Base-by-base conservation (phyloP, 768 basidiomycete species). In the Tylopilus rubrobrunneus region DNA sequence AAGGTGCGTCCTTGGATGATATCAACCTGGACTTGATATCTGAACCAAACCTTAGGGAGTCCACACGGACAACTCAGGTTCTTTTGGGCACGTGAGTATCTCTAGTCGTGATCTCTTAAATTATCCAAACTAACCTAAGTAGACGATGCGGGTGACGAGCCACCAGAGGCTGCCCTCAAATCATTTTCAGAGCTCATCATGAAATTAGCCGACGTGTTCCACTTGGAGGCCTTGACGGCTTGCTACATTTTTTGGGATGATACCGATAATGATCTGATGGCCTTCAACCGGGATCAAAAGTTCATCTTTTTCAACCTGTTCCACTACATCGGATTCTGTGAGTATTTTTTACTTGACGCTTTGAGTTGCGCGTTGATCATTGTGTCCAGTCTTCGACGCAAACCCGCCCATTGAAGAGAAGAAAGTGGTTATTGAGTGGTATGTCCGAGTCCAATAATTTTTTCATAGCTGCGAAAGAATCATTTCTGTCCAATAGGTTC, bases 191-290 rank as follows among this genome's bases (percentile, higher is more conserved):
- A 42, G 5, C 51, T 60, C 25, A 25, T 60, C 42, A 36, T 33
- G 4, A 11, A 15, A 10, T 27, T 60, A 41, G 45, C 56, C 10
- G 0, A 2, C 0, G 59, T 60, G 19, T 60, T 57, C 11, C 23
- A 8, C 14, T 19, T 12, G 17, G 27, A 34, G 5, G 28, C 36
- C 14, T 33, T 55, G 1, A n/a, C 21, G 3, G 15, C 36, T n/a
- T 60, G 59, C 27, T 53, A 29, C 42, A 58, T 60, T 27, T 58
- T 60, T 45, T 60, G 59, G 59, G 52, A 62, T 45, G 59, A 60
- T 19, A 62, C 45, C 0, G 59, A 57, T 2, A 42, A 62, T 2
- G 51, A 62, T 28, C 33, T 60, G 1, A 62, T 60, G 59, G 59
- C 60, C 15, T 60, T 62, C 8, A 60, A 60, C 41, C 27, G 60